Evolutionary conservation across 2,329 filamentous ascomycete species (phyloP).

Genomic region (Exophiala calicioides): DNA sequence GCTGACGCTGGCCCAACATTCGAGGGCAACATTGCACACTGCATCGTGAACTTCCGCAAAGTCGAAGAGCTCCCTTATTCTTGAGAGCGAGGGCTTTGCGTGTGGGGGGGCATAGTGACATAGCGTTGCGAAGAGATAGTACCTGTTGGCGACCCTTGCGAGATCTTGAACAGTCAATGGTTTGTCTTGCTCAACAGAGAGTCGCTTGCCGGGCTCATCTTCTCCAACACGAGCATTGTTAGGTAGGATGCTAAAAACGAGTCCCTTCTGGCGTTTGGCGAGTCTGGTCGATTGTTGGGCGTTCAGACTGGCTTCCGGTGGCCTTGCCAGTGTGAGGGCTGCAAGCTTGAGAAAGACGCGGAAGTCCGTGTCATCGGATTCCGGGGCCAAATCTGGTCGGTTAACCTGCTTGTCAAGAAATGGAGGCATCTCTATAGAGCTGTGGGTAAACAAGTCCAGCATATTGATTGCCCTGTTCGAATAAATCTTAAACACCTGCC

Average conservation of each 20-base stretch:
- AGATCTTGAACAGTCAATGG: conserved; percentile 15
- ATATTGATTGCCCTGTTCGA: conserved; percentile 26
- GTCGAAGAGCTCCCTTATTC: conserved; percentile 20
- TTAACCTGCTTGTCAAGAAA: conserved; percentile 18
- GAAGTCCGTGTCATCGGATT: conserved; percentile 23
- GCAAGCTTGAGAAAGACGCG: conserved; percentile 27
- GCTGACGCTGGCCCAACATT: conserved; percentile 21
- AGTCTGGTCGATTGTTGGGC: conserved; percentile 7
- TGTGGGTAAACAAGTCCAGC: conserved; percentile 21
- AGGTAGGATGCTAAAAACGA: conserved; percentile 27
- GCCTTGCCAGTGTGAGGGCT: conserved; percentile 17
- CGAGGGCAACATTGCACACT: conserved; percentile 20
- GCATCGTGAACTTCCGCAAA: conserved; percentile 22
- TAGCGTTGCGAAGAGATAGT: conserved; percentile 22
- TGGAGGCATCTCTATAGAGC: conserved; percentile 1
- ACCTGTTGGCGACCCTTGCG: conserved; percentile 21
- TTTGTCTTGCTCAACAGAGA: conserved; percentile 18
- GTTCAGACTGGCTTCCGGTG: neutral
- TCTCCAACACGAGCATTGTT: conserved; percentile 21
- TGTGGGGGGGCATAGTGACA: conserved; percentile 24
- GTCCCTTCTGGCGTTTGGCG: conserved; percentile 18
- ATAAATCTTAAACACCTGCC: conserved; percentile 26
- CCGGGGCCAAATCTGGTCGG: conserved; percentile 9
- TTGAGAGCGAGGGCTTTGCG: conserved; percentile 18
- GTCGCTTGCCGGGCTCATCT: conserved; percentile 12